Conservation (phyloP, 2,329 filamentous ascomycete genomes). For the Aspergillus brunneoviolaceus region DNA sequence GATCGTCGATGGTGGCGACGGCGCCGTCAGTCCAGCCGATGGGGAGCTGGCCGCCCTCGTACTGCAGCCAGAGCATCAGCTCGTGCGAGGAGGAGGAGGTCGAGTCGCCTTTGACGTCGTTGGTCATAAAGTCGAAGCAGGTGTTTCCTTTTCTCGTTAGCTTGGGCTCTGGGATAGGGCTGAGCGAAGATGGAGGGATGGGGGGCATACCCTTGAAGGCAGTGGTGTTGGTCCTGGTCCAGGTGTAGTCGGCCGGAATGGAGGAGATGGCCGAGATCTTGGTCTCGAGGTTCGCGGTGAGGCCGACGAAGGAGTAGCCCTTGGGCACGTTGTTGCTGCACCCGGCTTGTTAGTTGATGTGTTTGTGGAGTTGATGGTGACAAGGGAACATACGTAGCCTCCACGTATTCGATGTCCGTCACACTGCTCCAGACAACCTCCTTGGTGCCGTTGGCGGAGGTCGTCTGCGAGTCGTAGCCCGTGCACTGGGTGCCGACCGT, state of each 20-base stretch:
- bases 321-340: constrained; percentile 42
- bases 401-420: constrained; percentile 41
- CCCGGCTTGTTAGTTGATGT: constrained; percentile 3
- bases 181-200: background rate
- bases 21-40: constrained; percentile 42
- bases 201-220: constrained; percentile 40
- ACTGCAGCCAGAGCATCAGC: constrained; percentile 49
- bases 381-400: constrained; percentile 11
- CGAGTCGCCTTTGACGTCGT: constrained; percentile 44
- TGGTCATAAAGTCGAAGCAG: constrained; percentile 49
- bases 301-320: constrained; percentile 47
- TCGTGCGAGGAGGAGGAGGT: constrained; percentile 43
- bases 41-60: constrained; percentile 47
- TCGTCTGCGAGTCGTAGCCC: constrained; percentile 35
- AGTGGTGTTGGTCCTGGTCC: constrained; percentile 43
- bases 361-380: background rate
- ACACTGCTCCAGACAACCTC: constrained; percentile 42
- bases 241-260: constrained; percentile 44
- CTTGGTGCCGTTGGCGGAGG: constrained; percentile 30
- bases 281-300: constrained; percentile 45
- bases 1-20: constrained; percentile 36
- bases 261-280: constrained; percentile 38
- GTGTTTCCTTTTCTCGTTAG: constrained; percentile 30
- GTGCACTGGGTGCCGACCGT: constrained; percentile 45
- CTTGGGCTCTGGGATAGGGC: too few species aligned